Percentiles rank a stretch among this genome's conserved stretches.
Evolutionary conservation across 306 rosid genomes (phyloP).

Genomic region (Sphenostylis stenocarpa): DNA sequence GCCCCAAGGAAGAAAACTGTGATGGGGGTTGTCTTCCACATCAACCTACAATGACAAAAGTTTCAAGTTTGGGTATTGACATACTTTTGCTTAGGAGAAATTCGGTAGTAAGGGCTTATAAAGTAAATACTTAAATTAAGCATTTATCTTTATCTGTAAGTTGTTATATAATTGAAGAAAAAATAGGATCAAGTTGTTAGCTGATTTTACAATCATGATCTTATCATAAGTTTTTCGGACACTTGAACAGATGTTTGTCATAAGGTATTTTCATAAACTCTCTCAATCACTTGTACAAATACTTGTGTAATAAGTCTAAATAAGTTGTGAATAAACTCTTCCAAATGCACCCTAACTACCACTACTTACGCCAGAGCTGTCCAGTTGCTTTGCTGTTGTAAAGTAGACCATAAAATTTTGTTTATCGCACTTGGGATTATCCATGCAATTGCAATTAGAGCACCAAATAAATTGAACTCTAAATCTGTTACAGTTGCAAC

Average conservation of each 20-base stretch:
- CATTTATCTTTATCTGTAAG: background rate
- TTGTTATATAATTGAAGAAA: background rate
- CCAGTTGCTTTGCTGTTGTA: constrained; percentile 89
- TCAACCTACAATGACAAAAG: constrained; percentile 58
- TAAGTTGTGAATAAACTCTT: background rate
- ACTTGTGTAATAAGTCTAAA: background rate
- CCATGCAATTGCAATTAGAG: constrained; percentile 69
- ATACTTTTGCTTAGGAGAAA: background rate
- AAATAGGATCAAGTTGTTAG: background rate
- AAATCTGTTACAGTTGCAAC: constrained; percentile 88
- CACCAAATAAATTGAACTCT: constrained; percentile 85
- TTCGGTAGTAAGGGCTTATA: background rate
- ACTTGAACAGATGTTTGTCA: no score
- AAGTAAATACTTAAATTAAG: background rate
- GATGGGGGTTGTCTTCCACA: constrained; percentile 91
- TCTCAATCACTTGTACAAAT: background rate
- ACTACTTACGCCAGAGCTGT: constrained; percentile 84
- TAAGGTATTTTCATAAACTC: background rate
- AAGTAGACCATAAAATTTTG: constrained; percentile 82
- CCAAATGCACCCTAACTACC: background rate
- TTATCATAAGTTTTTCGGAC: background rate
- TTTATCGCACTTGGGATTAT: constrained; percentile 88
- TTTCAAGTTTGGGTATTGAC: background rate
- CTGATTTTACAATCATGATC: background rate
- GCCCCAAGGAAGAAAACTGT: constrained; percentile 80